Evolutionary conservation across 495 filamentous ascomycete genomes (phyloP).

Genomic region (Aspergillus kassunensis): DNA sequence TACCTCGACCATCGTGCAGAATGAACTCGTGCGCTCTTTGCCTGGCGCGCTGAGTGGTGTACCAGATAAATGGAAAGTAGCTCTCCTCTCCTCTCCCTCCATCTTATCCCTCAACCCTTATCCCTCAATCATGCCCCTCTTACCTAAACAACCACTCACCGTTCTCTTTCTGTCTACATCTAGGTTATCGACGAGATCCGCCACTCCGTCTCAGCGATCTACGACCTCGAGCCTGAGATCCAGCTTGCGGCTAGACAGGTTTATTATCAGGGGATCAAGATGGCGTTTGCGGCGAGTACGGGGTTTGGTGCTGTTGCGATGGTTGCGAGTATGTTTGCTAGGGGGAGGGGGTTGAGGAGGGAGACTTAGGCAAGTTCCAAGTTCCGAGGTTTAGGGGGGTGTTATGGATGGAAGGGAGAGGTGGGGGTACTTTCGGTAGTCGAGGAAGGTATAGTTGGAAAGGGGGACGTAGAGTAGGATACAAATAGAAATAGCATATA

Average conservation of each 20-base stretch:
- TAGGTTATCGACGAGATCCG: constrained; percentile 39
- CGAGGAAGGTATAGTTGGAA: too few species aligned
- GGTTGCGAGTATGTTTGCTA: constrained; percentile 2
- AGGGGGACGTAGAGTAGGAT: too few species aligned
- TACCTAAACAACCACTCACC: too few species aligned
- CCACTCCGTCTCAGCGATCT: constrained; percentile 55
- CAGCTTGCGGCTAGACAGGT: constrained; percentile 58
- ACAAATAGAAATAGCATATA: too few species aligned
- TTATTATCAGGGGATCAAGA: background rate
- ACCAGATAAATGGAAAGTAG: constrained; percentile 65
- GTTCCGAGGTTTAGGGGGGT: too few species aligned
- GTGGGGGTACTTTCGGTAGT: too few species aligned
- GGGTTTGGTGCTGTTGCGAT: background rate
- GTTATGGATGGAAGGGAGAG: too few species aligned
- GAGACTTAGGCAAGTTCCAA: background rate
- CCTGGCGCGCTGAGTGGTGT: constrained; percentile 54
- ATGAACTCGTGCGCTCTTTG: constrained; percentile 55
- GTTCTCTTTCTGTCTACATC: background rate
- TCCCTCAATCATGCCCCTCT: background rate
- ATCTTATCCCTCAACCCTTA: background rate
- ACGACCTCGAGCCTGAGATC: constrained; percentile 51
- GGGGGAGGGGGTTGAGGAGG: background rate
- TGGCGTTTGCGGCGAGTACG: background rate
- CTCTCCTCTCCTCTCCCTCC: constrained; percentile 19
- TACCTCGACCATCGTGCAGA: constrained; percentile 60